phyloP scores from a whole-genome alignment of 148 eudicot species.

The Chenopodium suecicum region DNA sequence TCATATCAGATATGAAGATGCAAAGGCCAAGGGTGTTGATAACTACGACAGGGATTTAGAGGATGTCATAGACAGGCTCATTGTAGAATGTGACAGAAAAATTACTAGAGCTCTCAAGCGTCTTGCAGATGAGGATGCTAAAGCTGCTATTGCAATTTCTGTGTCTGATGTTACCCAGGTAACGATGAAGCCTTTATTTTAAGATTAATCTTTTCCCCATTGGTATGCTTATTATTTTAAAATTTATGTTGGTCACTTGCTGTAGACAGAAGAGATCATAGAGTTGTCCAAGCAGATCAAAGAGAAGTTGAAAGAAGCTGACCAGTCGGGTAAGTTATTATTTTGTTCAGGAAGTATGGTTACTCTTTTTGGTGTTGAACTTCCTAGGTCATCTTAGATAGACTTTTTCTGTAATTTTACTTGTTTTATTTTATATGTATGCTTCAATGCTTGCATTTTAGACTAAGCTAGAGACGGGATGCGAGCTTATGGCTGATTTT shows the following conservation, averaged over 20 bases:
- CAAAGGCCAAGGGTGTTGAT: slow-evolving; percentile 69
- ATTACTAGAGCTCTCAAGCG: slow-evolving; percentile 92
- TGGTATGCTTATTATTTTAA: background rate
- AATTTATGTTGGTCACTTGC: background rate
- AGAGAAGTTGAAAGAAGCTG: slow-evolving; percentile 79
- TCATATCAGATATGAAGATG: slow-evolving; percentile 73
- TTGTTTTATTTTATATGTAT: background rate
- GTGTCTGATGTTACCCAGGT: slow-evolving; percentile 95
- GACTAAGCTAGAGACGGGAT: background rate
- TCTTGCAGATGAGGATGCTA: slow-evolving; percentile 93
- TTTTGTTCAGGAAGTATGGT: background rate
- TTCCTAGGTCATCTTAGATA: background rate
- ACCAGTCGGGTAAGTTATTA: slow-evolving; percentile 59
- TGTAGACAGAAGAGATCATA: slow-evolving; percentile 65
- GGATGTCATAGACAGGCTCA: slow-evolving; percentile 92
- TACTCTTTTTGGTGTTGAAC: background rate
- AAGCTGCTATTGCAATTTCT: slow-evolving; percentile 94
- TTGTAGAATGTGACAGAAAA: slow-evolving; percentile 90
- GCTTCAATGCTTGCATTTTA: background rate
- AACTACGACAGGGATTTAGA: slow-evolving; percentile 88
- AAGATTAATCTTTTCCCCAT: background rate
- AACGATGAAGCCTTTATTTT: background rate
- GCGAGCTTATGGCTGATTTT: background rate
- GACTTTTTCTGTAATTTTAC: background rate
- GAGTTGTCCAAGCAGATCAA: slow-evolving; percentile 84